These are phyloP conservation scores for Pseudogymnoascus sp. DNA, from an alignment of 2,329 filamentous ascomycete species.

Conservation along the genomic window DNA sequence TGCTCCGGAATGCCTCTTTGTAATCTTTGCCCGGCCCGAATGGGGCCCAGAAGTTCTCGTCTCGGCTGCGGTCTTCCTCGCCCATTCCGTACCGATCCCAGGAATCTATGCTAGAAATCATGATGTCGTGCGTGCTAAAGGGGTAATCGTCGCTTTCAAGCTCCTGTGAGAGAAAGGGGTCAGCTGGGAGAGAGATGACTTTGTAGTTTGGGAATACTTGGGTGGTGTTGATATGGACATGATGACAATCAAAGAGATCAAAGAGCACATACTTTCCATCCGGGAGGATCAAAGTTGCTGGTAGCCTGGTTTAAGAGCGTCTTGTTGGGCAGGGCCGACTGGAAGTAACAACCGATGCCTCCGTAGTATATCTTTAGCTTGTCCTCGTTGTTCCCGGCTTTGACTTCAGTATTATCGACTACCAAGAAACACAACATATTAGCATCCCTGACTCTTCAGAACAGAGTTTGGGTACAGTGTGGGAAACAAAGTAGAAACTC, in stretches of 20 bases:
- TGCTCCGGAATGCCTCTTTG: background rate
- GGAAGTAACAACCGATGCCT: background rate
- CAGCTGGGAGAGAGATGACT: background rate
- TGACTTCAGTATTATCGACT: background rate
- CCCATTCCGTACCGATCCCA: slow-evolving; percentile 1
- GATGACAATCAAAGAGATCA: background rate
- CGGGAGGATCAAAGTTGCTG: background rate
- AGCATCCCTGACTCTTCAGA: background rate
- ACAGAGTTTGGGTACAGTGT: background rate
- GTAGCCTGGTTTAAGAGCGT: background rate
- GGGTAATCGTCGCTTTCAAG: background rate
- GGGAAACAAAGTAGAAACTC: background rate
- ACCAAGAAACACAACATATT: background rate
- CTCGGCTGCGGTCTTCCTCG: background rate
- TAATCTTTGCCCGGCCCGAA: background rate
- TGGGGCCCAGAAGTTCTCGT: background rate
- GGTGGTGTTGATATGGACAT: background rate
- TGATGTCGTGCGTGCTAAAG: background rate
- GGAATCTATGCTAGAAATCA: background rate
- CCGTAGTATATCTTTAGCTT: background rate
- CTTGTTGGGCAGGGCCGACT: background rate
- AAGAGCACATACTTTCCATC: background rate
- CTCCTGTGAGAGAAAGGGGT: background rate
- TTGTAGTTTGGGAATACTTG: background rate
- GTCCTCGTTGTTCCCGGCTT: background rate